phyloP scores from a whole-genome alignment of 805 yeast species.

The Danielozyma ontarioensis region DNA sequence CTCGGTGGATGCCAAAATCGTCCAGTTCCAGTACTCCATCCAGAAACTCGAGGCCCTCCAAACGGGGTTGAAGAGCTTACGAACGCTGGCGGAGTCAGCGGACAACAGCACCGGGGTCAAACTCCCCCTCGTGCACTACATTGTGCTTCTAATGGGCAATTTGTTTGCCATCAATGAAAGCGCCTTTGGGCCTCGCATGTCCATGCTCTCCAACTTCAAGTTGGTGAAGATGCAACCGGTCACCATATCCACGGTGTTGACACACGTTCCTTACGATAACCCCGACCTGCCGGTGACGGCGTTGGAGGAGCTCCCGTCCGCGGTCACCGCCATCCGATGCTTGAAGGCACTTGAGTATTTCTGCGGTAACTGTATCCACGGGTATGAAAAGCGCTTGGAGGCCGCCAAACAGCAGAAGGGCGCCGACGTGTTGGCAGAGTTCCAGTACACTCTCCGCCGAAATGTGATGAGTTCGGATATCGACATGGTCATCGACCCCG shows the following conservation, averaged over 20 bases:
- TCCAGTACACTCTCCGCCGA: background rate
- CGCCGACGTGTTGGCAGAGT: background rate
- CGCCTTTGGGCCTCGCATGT: constrained; percentile 23
- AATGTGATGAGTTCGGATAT: background rate
- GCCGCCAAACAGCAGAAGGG: constrained; percentile 13
- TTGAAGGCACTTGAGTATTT: constrained; percentile 22
- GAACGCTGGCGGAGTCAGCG: too few species aligned
- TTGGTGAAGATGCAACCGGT: constrained; percentile 19
- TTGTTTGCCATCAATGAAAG: constrained; percentile 34
- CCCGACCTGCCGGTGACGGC: constrained; percentile 29
- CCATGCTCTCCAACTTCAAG: constrained; percentile 23
- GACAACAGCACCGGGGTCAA: constrained; percentile 12
- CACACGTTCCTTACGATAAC: constrained; percentile 40
- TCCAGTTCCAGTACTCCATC: constrained; percentile 55
- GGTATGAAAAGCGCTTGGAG: constrained; percentile 32
- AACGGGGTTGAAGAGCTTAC: constrained; percentile 21
- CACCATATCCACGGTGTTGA: constrained; percentile 19
- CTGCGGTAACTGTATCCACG: constrained; percentile 24
- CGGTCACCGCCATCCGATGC: constrained; percentile 19
- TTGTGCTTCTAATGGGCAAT: constrained; percentile 24
- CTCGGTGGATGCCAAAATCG: constrained; percentile 49
- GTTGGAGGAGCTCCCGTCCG: constrained; percentile 24
- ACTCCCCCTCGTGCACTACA: constrained; percentile 31
- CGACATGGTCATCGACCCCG: background rate
- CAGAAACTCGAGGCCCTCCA: constrained; percentile 39